Base-by-base conservation (phyloP, 75 land plant genomes). In the Pseudotsuga menziesii region DNA sequence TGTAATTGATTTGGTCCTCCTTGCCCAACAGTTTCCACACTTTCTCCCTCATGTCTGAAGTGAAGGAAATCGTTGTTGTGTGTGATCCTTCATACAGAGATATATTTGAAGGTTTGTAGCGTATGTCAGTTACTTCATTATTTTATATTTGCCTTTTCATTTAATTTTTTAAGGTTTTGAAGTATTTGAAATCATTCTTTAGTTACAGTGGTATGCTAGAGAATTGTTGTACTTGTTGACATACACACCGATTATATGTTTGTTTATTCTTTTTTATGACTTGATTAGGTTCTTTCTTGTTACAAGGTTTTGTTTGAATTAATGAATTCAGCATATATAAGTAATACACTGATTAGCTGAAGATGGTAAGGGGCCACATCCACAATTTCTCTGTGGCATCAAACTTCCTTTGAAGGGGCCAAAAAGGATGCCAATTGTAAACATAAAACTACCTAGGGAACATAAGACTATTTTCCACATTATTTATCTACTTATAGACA, bases 71-170 rank as follows among this genome's bases (percentile, higher is more conserved):
- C 61, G 77, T 97, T 79, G 98, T 94, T n/a, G 99, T 97, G 26
- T 97, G 99, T 79, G 99, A 97, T 84, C 95, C 98, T 63, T 94
- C 98, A 11, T 97, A 94, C 78, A 83, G 83, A 56, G 92, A 92
- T 74, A 72, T 97, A 64, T 97, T 97, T 81, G 91, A 92, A 97
- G 99, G 99, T 95, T 48, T 35, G 78, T 69, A 41, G 23, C 20
- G 9, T 20, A n/a, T 67, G 20, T 69, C n/a, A 36, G 23, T 69
- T 66, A 67, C n/a, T 69, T 41, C 7, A 48, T 48, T 11, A 15
- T 20, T 73, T 26, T 4, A 55, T 15, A 23, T 73, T 5, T 25
- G 20, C 54, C 57, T 56, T 73, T 23, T 56, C 75, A 6, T 26
- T 55, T 73, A 19, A 15, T 55, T 54, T 56, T 52, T 55, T 14